These are phyloP conservation scores for Ceratocystis alfenasii DNA, from an alignment of 2,329 filamentous ascomycete genomes.

Conservation along the genomic window DNA sequence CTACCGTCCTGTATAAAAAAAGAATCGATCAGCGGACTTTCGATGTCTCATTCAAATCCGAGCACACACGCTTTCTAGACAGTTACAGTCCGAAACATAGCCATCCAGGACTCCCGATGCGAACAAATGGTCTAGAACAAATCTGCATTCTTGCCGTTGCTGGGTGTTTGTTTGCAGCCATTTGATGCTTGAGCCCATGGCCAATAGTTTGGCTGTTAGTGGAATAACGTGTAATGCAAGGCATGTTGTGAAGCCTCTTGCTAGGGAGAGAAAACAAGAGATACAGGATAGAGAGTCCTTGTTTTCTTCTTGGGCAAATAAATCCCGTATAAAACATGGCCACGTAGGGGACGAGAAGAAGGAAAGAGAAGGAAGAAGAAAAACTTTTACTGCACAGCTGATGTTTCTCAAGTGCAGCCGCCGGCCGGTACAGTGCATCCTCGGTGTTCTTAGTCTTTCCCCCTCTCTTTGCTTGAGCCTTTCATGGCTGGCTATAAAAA, in stretches of 20 bases:
- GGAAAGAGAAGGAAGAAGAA: too few relatives aligned
- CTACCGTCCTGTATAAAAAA: too few relatives aligned
- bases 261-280: not conserved
- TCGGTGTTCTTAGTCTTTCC: too few relatives aligned
- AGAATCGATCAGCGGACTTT: not conserved
- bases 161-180: slow-evolving; percentile 1
- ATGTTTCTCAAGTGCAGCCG: too few relatives aligned
- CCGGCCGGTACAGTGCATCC: too few relatives aligned
- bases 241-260: not conserved
- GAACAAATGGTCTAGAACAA: slow-evolving; percentile 8
- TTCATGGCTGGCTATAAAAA: not conserved
- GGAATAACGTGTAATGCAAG: not conserved
- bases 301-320: too few relatives aligned
- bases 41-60: slow-evolving; percentile 2
- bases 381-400: too few relatives aligned
- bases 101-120: not conserved
- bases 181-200: not conserved
- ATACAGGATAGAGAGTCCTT: not conserved
- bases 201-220: not conserved
- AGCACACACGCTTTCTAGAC: not conserved
- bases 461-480: not conserved
- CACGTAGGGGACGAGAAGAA: not conserved
- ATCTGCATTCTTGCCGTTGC: slow-evolving; percentile 7
- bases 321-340: not conserved
- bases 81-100: slow-evolving; percentile 7